Base-by-base conservation (phyloP, 352 stramenopile genomes). In the Globisporangium nodosum region DNA sequence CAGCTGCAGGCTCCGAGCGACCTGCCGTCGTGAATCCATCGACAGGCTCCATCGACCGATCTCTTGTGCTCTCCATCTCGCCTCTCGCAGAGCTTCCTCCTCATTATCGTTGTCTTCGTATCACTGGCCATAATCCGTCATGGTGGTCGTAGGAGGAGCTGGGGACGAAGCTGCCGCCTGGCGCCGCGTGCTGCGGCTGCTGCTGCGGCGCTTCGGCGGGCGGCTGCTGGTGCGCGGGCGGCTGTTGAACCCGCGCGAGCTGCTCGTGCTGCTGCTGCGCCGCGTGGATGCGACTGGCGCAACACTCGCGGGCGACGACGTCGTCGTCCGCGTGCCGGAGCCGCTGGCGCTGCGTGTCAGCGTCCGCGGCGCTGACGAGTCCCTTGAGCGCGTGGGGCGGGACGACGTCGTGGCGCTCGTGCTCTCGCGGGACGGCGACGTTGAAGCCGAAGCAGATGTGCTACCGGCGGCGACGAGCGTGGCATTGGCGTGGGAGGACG, bases 221-320 rank as follows among this genome's bases (percentile, higher is more conserved):
- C 37, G 61, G 7, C 16, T 81, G 35, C 3, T 66, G 4, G 61
- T 81, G 24, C n/a, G 65, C 21, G 74, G 74, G 7, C 75, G 71
- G 51, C 54, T 84, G 11, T 59, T 81, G 50, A 84, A 84, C 58
- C 62, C 70, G 31, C 63, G 71, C 15, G 69, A 84, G 60, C 52
- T 84, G 33, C 50, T 76, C 12, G 70, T 84, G 20, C 50, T 56
- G 20, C 59, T 52, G 2, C 50, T 84, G 27, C 37, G 35, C 12
- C 52, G 56, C 33, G 3, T 65, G 4, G 21, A 56, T 16, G 18
- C 31, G 0, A 13, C 8, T 33, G 37, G 15, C 16, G n/a, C n/a
- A 21, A 30, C 12, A 5, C 16, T 42, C n/a, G 33, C n/a, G 16
- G 42, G 42, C 42, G 42, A 18, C 31, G 7, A 12, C 6, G 54